Evolutionary conservation across 2,329 filamentous ascomycete species (phyloP).

Genomic region (Neofusicoccum umdonicola): DNA sequence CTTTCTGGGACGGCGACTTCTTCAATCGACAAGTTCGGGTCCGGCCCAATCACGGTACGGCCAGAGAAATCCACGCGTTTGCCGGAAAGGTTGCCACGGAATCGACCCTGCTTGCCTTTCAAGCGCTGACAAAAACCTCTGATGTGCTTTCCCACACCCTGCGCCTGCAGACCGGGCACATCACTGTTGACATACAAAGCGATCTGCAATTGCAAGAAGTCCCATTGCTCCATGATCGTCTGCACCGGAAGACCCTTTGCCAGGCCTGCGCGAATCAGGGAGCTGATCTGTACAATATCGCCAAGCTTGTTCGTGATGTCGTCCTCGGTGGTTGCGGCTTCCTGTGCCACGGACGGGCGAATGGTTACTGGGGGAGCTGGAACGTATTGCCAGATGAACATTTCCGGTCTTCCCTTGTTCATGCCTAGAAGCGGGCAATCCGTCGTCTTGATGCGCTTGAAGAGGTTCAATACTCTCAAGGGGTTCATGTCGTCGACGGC

Average conservation of each 20-base stretch:
- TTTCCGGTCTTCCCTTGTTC: constrained; percentile 87
- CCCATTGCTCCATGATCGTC: constrained; percentile 97
- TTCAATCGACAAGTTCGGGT: constrained; percentile 90
- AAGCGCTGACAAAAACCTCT: constrained; percentile 91
- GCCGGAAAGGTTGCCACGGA: constrained; percentile 92
- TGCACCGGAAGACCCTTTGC: constrained; percentile 79
- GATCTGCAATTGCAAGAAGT: constrained; percentile 90
- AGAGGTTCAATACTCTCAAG: constrained; percentile 81
- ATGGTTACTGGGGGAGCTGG: constrained; percentile 94
- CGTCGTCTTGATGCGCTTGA: constrained; percentile 77
- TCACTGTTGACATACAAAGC: constrained; percentile 99
- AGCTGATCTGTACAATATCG: constrained; percentile 91
- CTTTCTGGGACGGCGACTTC: constrained; percentile 88
- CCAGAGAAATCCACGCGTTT: constrained; percentile 99
- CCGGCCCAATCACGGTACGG: constrained; percentile 94
- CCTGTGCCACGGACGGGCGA: constrained; percentile 88
- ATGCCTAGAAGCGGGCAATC: constrained; percentile 92
- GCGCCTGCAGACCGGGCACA: constrained; percentile 78
- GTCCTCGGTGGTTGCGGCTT: constrained; percentile 90
- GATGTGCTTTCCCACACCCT: constrained; percentile 83
- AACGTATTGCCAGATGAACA: constrained; percentile 96
- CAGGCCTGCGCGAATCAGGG: constrained; percentile 78
- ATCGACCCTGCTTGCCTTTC: constrained; percentile 96
- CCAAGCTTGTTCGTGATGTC: constrained; percentile 96
- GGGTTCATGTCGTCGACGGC: constrained; percentile 94